Evolutionary conservation across 257 asterid species (phyloP).

Genomic region (Ilex aquifolium): DNA sequence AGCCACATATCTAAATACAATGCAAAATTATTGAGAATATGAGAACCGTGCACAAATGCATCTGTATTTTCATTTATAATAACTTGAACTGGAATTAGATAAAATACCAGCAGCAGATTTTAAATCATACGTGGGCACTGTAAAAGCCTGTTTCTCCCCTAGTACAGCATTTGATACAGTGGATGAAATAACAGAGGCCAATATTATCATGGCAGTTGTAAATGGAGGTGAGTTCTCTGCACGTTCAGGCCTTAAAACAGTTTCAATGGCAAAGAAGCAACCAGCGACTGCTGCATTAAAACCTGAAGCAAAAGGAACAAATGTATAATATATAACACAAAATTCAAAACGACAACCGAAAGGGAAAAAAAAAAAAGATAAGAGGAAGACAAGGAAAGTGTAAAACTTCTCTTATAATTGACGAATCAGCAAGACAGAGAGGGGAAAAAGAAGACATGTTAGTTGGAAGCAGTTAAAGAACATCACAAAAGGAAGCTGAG

Average conservation of each 20-base stretch:
- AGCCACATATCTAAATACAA: too few relatives aligned
- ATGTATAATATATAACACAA: too few relatives aligned
- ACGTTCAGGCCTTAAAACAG: constrained; percentile 93
- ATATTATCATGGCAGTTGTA: constrained; percentile 97
- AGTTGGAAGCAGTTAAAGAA: too few relatives aligned
- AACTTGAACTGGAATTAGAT: constrained; percentile 56
- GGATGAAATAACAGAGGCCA: constrained; percentile 96
- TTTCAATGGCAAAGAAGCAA: constrained; percentile 97
- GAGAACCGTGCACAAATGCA: constrained; percentile 7
- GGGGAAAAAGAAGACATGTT: too few relatives aligned
- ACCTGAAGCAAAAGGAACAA: constrained; percentile 35
- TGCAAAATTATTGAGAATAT: not conserved
- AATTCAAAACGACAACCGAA: too few relatives aligned
- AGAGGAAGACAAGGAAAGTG: too few relatives aligned
- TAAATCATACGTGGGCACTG: constrained; percentile 99
- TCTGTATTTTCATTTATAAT: constrained; percentile 19
- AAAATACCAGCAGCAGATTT: constrained; percentile 99
- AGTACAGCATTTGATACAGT: constrained; percentile 98
- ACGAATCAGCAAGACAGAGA: too few relatives aligned
- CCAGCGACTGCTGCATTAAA: constrained; percentile 99
- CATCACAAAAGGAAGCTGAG: too few relatives aligned
- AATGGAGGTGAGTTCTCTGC: constrained; percentile 99
- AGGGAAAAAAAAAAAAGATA: too few relatives aligned
- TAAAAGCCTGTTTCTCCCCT: constrained; percentile 96
- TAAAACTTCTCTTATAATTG: too few relatives aligned